Evolutionary conservation across 805 yeast genomes (phyloP).

Genomic region (Metschnikowia baotianmanensis): DNA sequence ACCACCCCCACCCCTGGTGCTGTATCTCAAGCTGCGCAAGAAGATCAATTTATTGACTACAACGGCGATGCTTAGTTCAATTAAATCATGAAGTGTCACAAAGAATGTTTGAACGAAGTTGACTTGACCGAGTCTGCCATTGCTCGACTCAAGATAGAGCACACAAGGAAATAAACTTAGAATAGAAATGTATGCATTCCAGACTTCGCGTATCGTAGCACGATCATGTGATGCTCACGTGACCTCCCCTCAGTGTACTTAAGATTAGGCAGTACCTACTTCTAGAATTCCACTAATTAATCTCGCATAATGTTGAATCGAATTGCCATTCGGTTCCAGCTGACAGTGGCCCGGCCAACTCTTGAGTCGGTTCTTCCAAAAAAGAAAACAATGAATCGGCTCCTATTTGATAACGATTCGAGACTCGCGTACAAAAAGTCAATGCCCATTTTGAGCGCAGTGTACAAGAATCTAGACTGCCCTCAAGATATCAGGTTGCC

Average conservation of each 20-base stretch:
- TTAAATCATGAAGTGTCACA: background rate
- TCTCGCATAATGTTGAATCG: slow-evolving; percentile 8
- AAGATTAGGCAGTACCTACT: too few relatives aligned
- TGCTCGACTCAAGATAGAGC: too few relatives aligned
- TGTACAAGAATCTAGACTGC: slow-evolving; percentile 49
- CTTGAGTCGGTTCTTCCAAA: slow-evolving; percentile 49
- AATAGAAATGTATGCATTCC: background rate
- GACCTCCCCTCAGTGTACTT: too few relatives aligned
- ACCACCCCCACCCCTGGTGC: slow-evolving; percentile 14
- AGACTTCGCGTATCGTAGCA: too few relatives aligned
- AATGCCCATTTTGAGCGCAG: slow-evolving; percentile 48
- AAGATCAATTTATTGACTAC: slow-evolving; percentile 29
- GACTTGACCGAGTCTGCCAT: too few relatives aligned
- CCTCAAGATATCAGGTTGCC: slow-evolving; percentile 44
- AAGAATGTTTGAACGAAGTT: background rate
- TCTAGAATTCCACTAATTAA: too few relatives aligned
- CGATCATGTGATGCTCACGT: too few relatives aligned
- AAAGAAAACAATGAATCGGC: slow-evolving; percentile 52
- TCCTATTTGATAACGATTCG: slow-evolving; percentile 67
- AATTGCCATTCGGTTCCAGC: slow-evolving; percentile 4
- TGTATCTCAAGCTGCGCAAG: slow-evolving; percentile 15
- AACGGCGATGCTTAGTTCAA: slow-evolving; percentile 15
- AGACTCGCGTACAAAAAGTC: slow-evolving; percentile 52
- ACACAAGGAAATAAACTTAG: too few relatives aligned
- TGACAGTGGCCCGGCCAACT: slow-evolving; percentile 22